Percentiles rank a stretch among this genome's conserved stretches.
Conservation (phyloP, 1,284 basidiomycete species). For the Kwoniella shivajii region DNA sequence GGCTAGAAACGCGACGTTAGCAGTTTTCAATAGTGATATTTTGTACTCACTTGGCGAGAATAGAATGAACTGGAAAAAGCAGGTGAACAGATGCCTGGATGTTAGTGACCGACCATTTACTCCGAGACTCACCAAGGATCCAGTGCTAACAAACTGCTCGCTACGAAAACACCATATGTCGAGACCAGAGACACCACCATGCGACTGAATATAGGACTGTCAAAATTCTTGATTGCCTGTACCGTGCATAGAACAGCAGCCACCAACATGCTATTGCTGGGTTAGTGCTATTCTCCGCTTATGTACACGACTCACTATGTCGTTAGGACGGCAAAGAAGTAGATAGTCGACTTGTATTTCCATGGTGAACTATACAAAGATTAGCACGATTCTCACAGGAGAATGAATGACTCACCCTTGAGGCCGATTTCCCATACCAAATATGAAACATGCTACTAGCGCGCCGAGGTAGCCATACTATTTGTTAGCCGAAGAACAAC, state of each 20-base stretch:
- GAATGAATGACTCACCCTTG: conserved; percentile 64
- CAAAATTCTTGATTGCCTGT: conserved; percentile 66
- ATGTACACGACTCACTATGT: conserved; percentile 59
- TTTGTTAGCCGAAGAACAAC: conserved; percentile 20
- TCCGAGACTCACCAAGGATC: conserved; percentile 68
- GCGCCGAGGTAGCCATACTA: conserved; percentile 85
- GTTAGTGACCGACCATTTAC: not conserved
- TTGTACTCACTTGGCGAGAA: conserved; percentile 57
- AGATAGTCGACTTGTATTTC: conserved; percentile 82
- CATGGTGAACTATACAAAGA: conserved; percentile 63
- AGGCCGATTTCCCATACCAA: conserved; percentile 96
- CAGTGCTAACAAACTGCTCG: conserved; percentile 79
- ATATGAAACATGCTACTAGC: conserved; percentile 84
- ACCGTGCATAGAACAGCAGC: conserved; percentile 75
- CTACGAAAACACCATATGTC: conserved; percentile 82
- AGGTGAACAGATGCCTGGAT: conserved; percentile 72
- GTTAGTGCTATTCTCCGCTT: not conserved
- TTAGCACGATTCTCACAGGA: not conserved
- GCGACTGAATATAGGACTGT: conserved; percentile 63
- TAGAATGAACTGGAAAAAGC: conserved; percentile 84
- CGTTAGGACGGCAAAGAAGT: conserved; percentile 76
- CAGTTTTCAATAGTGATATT: conserved; percentile 9
- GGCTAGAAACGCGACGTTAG: conserved; percentile 29
- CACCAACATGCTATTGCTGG: conserved; percentile 50
- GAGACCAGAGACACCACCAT: conserved; percentile 84